Base-by-base conservation (phyloP, 441 rosid genomes). In the Erysimum cheiri region DNA sequence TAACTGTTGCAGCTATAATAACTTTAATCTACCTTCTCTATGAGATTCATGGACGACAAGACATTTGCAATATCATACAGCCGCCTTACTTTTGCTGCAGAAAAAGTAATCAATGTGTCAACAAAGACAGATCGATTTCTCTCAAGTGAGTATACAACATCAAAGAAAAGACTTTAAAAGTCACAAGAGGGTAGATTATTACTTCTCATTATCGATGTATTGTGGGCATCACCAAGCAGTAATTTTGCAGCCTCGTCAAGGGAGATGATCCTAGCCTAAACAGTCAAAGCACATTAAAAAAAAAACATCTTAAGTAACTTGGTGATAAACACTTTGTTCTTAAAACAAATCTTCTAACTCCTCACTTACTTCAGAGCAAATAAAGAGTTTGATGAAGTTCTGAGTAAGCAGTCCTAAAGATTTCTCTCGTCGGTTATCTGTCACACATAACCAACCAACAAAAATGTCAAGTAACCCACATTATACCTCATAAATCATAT, bases 1-100 rank as follows among this genome's bases (percentile, higher is more conserved):
- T 2, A 22, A 6, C 2, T 0, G 12, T 6, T 29, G 54, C 13
- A 44, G 52, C 15, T 8, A 3, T 17, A 2, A 1, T 0, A 19
- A 13, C 0, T 56, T 17, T 4, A 26, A 26, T 6, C 32, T 82
- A 94, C 99, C 96, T 94, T 94, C 80, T 94, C 96, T 35, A 94
- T 92, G 43, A 94, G 87, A 77, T 86, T 86, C 89, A 94, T 81
- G 36, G 98, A 90, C 28, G 98, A 83, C 77, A 94, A 78, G 44
- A 94, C 97, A 69, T 94, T 94, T 0, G 97, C 99, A 72, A 94
- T 94, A 82, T 92, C 99, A 74, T 94, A 94, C 2, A 94, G 78
- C 63, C 99, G 80, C 82, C 99, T 92, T 9, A 94, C 96, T 84
- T 94, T 94, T 60, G 99, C 97, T 93, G 88, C 80, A 75, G 7